Evolutionary conservation across 495 filamentous ascomycete species (phyloP), one percentile per base, ranked within the genome.

Genomic region (Beverwykella pulmonaria): DNA sequence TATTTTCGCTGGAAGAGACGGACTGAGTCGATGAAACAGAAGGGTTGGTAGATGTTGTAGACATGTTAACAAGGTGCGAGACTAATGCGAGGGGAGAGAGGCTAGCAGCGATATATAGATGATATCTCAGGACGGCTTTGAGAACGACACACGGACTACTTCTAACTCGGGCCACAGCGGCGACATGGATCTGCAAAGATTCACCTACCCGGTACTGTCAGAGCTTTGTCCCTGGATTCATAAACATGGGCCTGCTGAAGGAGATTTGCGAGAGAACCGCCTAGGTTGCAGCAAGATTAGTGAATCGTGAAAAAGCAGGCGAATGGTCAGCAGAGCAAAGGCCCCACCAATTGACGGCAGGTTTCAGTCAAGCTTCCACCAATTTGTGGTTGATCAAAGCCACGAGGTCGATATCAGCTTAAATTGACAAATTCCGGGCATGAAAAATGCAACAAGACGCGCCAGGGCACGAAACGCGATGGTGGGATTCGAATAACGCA

Each of bases 91-190:
- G 46, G 10, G 36, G 32, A 26, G 32, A 29, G 52, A 30, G 7
- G 52, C 23, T 9, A 32, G 17, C 25, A 29, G 12, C 17, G 53
- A 39, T 39, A 56, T 55, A 48, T 30, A 32, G 29, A 30, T 12
- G 39, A 25, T 3, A 6, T 57, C 34, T 17, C 30, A 10, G 32
- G 53, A 23, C 3, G 19, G 41, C 25, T 39, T n/a, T 53, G 17
- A 44, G 55, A 60, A 67, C 55, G 63, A 67, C 34, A 54, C 55
- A 60, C 56, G 63, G 63, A 48, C 56, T 55, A 19, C 30, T 57
- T 39, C 32, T 26, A 39, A 25, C 48, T n/a, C 4, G 15, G 52
- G 29, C 29, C 52, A 22, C n/a, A 54, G 26, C 15, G 27, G 23
- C n/a, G 30, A 9, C 17, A n/a, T 6, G 25, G 23, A 22, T 36